Conservation (phyloP, 192 early-diverging fungal genomes). For the Coemansia reversa region DNA sequence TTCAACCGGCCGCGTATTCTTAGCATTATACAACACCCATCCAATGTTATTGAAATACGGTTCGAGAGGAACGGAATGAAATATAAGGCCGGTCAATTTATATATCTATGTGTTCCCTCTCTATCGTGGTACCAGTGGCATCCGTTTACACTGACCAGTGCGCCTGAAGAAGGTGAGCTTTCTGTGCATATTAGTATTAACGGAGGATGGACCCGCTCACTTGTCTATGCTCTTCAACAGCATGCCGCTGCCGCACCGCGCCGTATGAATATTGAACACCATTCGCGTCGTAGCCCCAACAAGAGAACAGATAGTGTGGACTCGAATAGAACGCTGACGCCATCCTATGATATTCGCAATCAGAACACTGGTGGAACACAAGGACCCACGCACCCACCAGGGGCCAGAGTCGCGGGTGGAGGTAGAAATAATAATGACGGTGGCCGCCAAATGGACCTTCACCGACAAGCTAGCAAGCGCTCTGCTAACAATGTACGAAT, state of each 20-base stretch:
- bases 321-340: slow-evolving; percentile 9
- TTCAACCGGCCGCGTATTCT: slow-evolving; percentile 64
- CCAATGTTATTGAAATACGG: slow-evolving; percentile 76
- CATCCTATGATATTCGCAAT: slow-evolving; percentile 3
- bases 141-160: slow-evolving; percentile 80
- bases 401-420: neutral
- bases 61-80: slow-evolving; percentile 62
- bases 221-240: neutral
- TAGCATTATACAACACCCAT: slow-evolving; percentile 80
- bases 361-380: neutral
- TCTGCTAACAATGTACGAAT: neutral
- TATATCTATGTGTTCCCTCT: slow-evolving; percentile 71
- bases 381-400: neutral
- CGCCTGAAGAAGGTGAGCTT: slow-evolving; percentile 72
- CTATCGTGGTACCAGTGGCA: slow-evolving; percentile 73
- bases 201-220: slow-evolving; percentile 51
- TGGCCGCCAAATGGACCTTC: neutral
- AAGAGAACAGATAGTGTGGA: slow-evolving; percentile 4
- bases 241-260: neutral
- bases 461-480: slow-evolving; percentile 10
- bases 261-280: slow-evolving; percentile 2
- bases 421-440: neutral
- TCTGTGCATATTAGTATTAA: slow-evolving; percentile 73
- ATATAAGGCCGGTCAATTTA: slow-evolving; percentile 70
- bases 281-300: neutral